Evolutionary conservation across 2,329 filamentous ascomycete genomes (phyloP).

Genomic region (Ophiostoma tasmaniense): DNA sequence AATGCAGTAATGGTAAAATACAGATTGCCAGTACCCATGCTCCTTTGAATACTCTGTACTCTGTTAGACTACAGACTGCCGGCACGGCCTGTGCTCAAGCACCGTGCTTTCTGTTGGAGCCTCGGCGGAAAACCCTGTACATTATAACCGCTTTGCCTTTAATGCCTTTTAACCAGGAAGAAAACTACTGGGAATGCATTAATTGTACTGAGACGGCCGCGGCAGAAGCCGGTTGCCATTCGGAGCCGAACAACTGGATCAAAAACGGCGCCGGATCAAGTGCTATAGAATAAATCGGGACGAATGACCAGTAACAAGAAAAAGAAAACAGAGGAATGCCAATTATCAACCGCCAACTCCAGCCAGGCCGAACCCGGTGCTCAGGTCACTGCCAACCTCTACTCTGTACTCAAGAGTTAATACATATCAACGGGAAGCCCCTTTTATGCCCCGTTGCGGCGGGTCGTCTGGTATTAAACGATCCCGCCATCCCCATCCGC

Average conservation of each 20-base stretch:
- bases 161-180: not conserved
- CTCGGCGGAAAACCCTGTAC: not conserved
- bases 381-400: not conserved
- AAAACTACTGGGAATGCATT: too few species aligned
- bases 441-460: not conserved
- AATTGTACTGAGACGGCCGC: not conserved
- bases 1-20: not conserved
- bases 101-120: not conserved
- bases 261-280: not conserved
- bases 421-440: not conserved
- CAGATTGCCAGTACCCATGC: not conserved
- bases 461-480: not conserved
- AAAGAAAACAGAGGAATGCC: not conserved
- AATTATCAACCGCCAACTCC: not conserved
- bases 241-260: not conserved
- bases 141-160: not conserved
- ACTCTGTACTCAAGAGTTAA: not conserved
- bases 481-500: not conserved
- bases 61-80: not conserved
- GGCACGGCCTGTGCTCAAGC: slow-evolving; percentile 2
- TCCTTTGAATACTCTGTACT: not conserved
- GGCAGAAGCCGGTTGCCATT: not conserved
- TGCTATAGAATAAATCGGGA: not conserved
- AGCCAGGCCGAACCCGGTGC: not conserved
- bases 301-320: too few species aligned